These are phyloP conservation scores for Penicillium longicatenatum DNA, from an alignment of 495 filamentous ascomycete species.

Conservation along the genomic window DNA sequence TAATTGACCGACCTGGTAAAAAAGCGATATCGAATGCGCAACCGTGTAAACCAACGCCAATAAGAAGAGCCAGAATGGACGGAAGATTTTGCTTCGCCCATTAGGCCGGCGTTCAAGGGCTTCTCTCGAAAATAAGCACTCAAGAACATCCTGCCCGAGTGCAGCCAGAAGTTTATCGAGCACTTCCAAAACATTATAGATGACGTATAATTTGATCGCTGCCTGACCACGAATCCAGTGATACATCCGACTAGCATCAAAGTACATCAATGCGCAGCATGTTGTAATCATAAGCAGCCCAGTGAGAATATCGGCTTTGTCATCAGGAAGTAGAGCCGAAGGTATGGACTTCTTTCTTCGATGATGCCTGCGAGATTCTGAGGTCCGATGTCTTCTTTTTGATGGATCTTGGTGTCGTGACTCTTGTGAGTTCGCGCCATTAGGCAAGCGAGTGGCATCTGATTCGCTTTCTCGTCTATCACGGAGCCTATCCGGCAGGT, in stretches of 20 bases:
- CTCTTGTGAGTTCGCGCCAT: slow-evolving; percentile 24
- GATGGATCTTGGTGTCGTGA: slow-evolving; percentile 23
- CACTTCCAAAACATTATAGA: slow-evolving; percentile 94
- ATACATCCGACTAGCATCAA: slow-evolving; percentile 98
- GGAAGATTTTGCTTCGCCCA: slow-evolving; percentile 88
- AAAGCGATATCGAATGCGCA: slow-evolving; percentile 80
- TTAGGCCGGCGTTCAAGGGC: slow-evolving; percentile 84
- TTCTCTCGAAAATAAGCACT: slow-evolving; percentile 92
- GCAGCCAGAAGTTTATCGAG: slow-evolving; percentile 86
- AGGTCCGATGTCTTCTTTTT: slow-evolving; percentile 33
- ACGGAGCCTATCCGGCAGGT: slow-evolving; percentile 23
- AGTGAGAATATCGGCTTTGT: slow-evolving; percentile 95
- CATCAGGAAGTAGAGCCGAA: slow-evolving; percentile 77
- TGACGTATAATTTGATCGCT: slow-evolving; percentile 97
- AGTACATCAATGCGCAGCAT: slow-evolving; percentile 81
- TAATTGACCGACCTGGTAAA: slow-evolving; percentile 63
- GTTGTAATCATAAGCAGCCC: slow-evolving; percentile 82
- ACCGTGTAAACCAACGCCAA: slow-evolving; percentile 87
- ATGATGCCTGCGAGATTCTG: slow-evolving; percentile 51
- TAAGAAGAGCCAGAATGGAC: slow-evolving; percentile 88
- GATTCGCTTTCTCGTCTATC: slow-evolving; percentile 28
- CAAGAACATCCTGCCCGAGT: slow-evolving; percentile 91
- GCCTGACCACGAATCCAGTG: slow-evolving; percentile 95
- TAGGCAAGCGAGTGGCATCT: slow-evolving; percentile 26
- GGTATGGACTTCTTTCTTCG: slow-evolving; percentile 80